Base-by-base conservation (phyloP, 495 filamentous ascomycete genomes). In the Ascobolus immersus region DNA sequence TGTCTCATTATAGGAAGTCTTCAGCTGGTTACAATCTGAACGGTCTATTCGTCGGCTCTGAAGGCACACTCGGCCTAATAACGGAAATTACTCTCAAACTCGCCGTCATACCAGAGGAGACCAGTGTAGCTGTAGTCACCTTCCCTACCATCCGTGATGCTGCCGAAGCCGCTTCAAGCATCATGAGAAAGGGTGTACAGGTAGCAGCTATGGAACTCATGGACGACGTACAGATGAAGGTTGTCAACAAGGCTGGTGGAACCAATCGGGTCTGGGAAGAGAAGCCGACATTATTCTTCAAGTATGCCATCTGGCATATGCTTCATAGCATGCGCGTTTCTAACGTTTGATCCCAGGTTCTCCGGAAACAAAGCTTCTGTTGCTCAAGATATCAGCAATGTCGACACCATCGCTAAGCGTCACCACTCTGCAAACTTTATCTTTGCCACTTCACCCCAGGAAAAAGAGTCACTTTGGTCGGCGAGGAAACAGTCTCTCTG, bases 191-290 rank as follows among this genome's bases (percentile, higher is more conserved):
- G 24, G 82, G 80, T 34, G 61, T 92, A 14, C 74, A 73, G 0
- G 70, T 94, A 13, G 78, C 79, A 13, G 80, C 80, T 6, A 71
- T 94, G 51, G 84, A 94, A 52, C 69, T 94, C 26, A 56, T 93
- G 25, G 84, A 94, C 52, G 82, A 93, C 45, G 73, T 81, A 19
- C 79, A 90, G 55, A 94, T 94, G 84, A 62, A 64, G 38, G 79
- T 78, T 40, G 81, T 94, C 55, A 94, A 94, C 54, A 49, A 60
- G 27, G 69, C 71, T 4, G 77, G 79, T 37, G 64, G 59, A 32
- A 91, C 81, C 0, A 57, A 60, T 5, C 68, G 71, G 33, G 50
- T 47, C 6, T 91, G 82, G 77, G 67, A 63, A 38, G 71, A 74
- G 39, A 66, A 66, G 12, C 82, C 84, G 4, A 92, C 84, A 3